Evolutionary conservation across 139 green algal genomes (phyloP).

Genomic region (Mesostigma viride): DNA sequence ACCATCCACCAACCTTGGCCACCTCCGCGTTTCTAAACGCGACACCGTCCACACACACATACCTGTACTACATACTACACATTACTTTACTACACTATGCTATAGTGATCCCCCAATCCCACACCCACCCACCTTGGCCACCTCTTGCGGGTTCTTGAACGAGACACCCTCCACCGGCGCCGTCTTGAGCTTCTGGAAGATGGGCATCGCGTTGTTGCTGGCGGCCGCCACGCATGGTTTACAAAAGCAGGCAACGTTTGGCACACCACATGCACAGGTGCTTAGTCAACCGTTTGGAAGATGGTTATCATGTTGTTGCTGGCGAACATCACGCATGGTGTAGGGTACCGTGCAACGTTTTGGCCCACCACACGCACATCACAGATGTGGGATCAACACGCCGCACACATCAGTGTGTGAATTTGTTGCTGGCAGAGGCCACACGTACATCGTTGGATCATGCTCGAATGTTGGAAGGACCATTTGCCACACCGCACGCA

Average conservation of each 20-base stretch:
- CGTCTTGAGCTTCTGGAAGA: conserved; percentile 76
- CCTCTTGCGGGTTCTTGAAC: conserved; percentile 56
- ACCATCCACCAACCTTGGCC: neutral
- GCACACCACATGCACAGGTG: too few species aligned
- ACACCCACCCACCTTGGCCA: conserved; percentile 40
- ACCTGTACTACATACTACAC: neutral
- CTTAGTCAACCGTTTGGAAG: conserved; percentile 23
- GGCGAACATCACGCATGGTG: neutral
- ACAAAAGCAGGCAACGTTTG: too few species aligned
- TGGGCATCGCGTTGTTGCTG: conserved; percentile 89
- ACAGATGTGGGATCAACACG: too few species aligned
- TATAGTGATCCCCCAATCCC: neutral
- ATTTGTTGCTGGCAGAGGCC: too few species aligned
- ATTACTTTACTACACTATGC: neutral
- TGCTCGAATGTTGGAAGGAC: too few species aligned
- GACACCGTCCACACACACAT: neutral
- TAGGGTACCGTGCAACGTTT: neutral
- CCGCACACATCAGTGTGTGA: too few species aligned
- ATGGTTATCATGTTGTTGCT: neutral
- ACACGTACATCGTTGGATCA: too few species aligned
- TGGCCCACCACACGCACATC: too few species aligned
- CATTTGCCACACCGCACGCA: too few species aligned
- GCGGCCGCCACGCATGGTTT: neutral
- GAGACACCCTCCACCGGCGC: too few species aligned
- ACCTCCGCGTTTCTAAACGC: neutral